Evolutionary conservation across 495 filamentous ascomycete species (phyloP).

Genomic region (Pyronema domesticum): DNA sequence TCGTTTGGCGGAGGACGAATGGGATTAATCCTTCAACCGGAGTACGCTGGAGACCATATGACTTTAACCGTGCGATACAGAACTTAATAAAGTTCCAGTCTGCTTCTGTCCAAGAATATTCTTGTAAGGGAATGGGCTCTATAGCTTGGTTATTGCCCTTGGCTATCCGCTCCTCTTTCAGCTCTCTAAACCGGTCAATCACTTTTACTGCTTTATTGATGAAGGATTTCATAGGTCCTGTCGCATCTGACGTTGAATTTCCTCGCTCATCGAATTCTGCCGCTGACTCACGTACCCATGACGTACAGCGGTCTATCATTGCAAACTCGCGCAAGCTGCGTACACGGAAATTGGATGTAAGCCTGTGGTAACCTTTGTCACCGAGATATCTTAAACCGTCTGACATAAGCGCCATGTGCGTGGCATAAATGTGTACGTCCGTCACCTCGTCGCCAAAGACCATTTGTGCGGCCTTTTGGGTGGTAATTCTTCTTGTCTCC

Average conservation of each 20-base stretch:
- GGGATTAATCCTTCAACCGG: conserved; percentile 44
- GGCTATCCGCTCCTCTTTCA: conserved; percentile 30
- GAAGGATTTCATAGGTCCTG: conserved; percentile 35
- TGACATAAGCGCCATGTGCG: conserved; percentile 20
- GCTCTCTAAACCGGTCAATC: conserved; percentile 46
- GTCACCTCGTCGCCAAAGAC: conserved; percentile 10
- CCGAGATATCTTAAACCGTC: conserved; percentile 15
- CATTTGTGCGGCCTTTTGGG: conserved; percentile 12
- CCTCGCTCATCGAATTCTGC: not conserved
- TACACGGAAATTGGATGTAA: conserved; percentile 17
- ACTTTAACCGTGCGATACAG: conserved; percentile 49
- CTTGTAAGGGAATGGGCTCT: conserved; percentile 27
- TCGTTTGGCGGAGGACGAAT: conserved; percentile 51
- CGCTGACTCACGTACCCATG: conserved; percentile 8
- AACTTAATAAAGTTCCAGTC: conserved; percentile 50
- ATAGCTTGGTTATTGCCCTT: conserved; percentile 29
- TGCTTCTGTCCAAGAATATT: conserved; percentile 27
- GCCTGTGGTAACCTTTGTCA: conserved; percentile 17
- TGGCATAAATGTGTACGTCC: conserved; percentile 16
- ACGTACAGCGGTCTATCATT: conserved; percentile 16
- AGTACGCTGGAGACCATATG: conserved; percentile 31
- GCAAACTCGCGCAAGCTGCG: conserved; percentile 13
- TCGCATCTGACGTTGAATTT: not conserved
- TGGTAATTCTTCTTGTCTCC: conserved; percentile 10
- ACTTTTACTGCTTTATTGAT: conserved; percentile 43